Evolutionary conservation across 306 rosid species (phyloP), one percentile per base, ranked within the genome.

Genomic region (Leucaena leucocephala): DNA sequence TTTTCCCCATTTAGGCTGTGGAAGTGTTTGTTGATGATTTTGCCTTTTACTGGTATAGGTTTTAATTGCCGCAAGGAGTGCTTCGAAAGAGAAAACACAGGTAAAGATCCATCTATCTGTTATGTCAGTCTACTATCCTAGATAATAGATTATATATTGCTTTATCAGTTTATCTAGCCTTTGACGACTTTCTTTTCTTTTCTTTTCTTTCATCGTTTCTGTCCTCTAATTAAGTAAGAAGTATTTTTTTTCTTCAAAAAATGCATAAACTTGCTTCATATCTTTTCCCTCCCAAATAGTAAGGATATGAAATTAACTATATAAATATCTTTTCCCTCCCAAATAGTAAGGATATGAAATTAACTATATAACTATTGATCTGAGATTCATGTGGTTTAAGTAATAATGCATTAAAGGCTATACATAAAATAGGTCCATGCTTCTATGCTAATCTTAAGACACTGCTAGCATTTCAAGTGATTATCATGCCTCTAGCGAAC

Each of bases 61-160:
- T 82, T 87, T 88, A 76, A 90, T 94, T 39, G 93, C 97, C 0
- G 86, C 88, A 2, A 87, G 87, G 78, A 81, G 83, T 58, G 97
- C 96, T 82, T 94, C 87, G 16, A 92, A 80, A 81, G 91, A 89
- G 88, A 94, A 83, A 82, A 88, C 97, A 13, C 97, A 94, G 88
- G 98, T 86, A 79, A 71, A 68, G 12, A 69, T 81, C 11, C 34
- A 11, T 67, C 0, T n/a, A 42, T 67, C 45, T 67, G 19, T 67
- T 42, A n/a, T 67, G 49, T 45, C 27, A 40, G 15, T 67, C 16
- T 67, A 15, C 35, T 4, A 36, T 35, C 13, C 27, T 64, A 13
- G n/a, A 34, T 4, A 33, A 10, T 33, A 34, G 35, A 34, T 76
- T 3, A 6, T 21, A 15, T 59, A 15, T 43, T 58, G 43, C 16